phyloP scores from a whole-genome alignment of 1,284 basidiomycete species.

The Puccinia hordei region DNA sequence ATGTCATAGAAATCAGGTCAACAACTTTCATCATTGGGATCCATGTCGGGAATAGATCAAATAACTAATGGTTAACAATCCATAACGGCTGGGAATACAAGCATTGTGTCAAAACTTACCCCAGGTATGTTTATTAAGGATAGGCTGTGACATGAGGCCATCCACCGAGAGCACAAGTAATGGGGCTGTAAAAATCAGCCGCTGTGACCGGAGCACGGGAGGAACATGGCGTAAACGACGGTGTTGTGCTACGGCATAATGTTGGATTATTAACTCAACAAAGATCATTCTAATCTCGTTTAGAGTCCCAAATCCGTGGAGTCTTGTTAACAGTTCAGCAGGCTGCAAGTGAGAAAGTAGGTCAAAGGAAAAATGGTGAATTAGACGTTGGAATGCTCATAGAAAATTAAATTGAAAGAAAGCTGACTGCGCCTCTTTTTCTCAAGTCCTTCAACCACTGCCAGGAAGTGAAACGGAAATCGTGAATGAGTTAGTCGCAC shows the following conservation, averaged over 20 bases:
- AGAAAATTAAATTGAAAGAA: neutral
- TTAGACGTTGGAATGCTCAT: neutral
- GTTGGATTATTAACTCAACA: constrained; percentile 1
- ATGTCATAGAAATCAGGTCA: constrained; percentile 20
- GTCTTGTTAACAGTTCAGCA: constrained; percentile 10
- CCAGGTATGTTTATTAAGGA: constrained; percentile 7
- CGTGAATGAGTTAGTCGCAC: neutral
- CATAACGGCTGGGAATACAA: neutral
- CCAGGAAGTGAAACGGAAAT: neutral
- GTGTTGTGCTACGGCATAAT: neutral
- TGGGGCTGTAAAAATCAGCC: constrained; percentile 17
- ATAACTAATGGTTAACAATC: neutral
- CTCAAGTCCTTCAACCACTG: constrained; percentile 27
- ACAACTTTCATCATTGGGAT: neutral
- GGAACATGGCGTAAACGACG: neutral
- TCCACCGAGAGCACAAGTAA: constrained; percentile 25
- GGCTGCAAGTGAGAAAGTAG: neutral
- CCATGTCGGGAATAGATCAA: neutral
- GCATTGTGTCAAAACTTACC: neutral
- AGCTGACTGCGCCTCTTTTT: constrained; percentile 19
- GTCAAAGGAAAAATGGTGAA: neutral
- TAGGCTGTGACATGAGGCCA: neutral
- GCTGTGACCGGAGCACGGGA: neutral
- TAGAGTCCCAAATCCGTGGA: constrained; percentile 21
- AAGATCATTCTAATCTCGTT: constrained; percentile 18